Percentiles rank a stretch among this genome's conserved stretches.
Conservation (phyloP, 1,284 basidiomycete genomes). For the Rhizopogon parksii region DNA sequence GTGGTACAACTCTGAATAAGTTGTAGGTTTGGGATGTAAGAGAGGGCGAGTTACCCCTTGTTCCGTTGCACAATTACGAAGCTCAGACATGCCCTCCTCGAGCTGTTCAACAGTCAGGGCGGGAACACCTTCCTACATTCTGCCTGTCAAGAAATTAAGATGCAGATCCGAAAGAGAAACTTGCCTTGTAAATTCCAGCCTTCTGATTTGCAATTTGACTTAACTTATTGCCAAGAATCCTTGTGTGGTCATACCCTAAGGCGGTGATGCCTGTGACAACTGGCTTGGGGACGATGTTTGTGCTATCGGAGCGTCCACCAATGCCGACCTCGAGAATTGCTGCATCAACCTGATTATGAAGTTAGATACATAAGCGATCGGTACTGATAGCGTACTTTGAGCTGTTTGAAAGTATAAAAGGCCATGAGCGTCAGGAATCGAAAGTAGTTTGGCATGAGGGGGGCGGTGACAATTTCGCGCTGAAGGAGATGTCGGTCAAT, state of each 20-base stretch:
- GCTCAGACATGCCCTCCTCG: slow-evolving; percentile 57
- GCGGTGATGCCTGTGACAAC: slow-evolving; percentile 86
- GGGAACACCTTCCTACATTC: slow-evolving; percentile 63
- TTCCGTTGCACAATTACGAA: slow-evolving; percentile 62
- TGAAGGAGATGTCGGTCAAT: slow-evolving; percentile 4
- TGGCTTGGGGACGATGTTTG: slow-evolving; percentile 91
- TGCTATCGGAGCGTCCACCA: slow-evolving; percentile 92
- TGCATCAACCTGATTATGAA: slow-evolving; percentile 56
- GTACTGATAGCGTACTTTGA: slow-evolving; percentile 41
- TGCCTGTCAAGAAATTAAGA: neutral
- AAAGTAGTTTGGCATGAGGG: slow-evolving; percentile 87
- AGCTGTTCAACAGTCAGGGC: slow-evolving; percentile 83
- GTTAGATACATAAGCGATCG: neutral
- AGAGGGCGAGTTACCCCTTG: slow-evolving; percentile 40
- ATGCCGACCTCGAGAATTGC: slow-evolving; percentile 97
- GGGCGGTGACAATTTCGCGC: slow-evolving; percentile 53
- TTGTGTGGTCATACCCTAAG: slow-evolving; percentile 91
- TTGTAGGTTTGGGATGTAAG: neutral
- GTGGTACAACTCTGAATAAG: neutral
- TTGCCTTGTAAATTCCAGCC: slow-evolving; percentile 92
- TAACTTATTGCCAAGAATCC: slow-evolving; percentile 85
- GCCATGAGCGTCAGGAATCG: slow-evolving; percentile 90
- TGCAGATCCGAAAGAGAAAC: slow-evolving; percentile 6
- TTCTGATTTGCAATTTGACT: slow-evolving; percentile 93
- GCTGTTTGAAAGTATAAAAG: slow-evolving; percentile 82